Percentiles rank a stretch among this genome's conserved stretches.
These are phyloP conservation scores for Salix koriyanagi DNA, from an alignment of 345 rosid genomes.

Conservation along the genomic window DNA sequence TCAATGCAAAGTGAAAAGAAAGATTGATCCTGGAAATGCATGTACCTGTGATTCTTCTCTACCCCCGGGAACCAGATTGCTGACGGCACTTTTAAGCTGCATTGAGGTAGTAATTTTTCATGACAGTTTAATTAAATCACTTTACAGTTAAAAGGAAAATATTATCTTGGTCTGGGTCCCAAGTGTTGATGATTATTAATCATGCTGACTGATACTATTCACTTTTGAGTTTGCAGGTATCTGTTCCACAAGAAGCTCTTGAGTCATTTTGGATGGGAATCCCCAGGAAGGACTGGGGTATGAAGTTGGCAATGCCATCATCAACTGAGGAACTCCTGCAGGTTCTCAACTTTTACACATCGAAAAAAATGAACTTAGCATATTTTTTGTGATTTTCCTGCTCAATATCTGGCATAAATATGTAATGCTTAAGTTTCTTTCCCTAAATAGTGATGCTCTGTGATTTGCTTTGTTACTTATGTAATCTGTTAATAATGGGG, in stretches of 20 bases:
- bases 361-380: background rate
- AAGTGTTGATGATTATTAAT: background rate
- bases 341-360: slow-evolving; percentile 35
- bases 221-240: slow-evolving; percentile 44
- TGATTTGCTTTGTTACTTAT: background rate
- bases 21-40: slow-evolving; percentile 24
- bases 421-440: background rate
- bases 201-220: background rate
- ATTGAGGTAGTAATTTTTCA: slow-evolving; percentile 56
- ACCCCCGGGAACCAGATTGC: slow-evolving; percentile 71
- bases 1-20: slow-evolving; percentile 44
- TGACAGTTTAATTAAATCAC: background rate
- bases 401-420: background rate
- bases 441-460: background rate
- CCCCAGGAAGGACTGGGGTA: slow-evolving; percentile 50
- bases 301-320: slow-evolving; percentile 52
- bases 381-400: background rate
- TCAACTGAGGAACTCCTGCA: slow-evolving; percentile 66
- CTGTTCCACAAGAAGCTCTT: slow-evolving; percentile 72
- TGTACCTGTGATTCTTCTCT: slow-evolving; percentile 39
- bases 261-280: slow-evolving; percentile 70
- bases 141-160: background rate
- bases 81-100: slow-evolving; percentile 55
- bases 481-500: background rate
- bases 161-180: background rate